Conservation (phyloP, 73 alveolate genomes). For the Urostyla sp. region DNA sequence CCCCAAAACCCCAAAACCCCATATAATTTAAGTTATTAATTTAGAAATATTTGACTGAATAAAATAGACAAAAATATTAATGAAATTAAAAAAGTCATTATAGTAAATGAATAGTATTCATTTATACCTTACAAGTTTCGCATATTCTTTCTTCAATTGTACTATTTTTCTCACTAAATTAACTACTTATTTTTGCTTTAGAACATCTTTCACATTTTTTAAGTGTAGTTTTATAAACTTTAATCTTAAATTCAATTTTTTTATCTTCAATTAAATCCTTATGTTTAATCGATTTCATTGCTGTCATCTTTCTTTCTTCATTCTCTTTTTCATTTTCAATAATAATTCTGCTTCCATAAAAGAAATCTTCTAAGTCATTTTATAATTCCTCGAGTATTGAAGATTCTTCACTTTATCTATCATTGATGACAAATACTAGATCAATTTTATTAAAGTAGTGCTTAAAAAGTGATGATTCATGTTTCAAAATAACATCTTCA, state of each 20-base stretch:
- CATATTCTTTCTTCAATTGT: too few relatives aligned
- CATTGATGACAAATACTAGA: not conserved
- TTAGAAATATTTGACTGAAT: too few relatives aligned
- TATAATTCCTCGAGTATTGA: conserved; percentile 32
- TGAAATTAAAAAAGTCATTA: too few relatives aligned
- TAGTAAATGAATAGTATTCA: too few relatives aligned
- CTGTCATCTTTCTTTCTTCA: not conserved
- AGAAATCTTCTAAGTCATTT: conserved; percentile 56
- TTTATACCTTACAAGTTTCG: too few relatives aligned
- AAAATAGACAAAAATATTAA: too few relatives aligned
- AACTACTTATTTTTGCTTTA: conserved; percentile 29
- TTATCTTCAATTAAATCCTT: not conserved
- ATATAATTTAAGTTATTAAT: too few relatives aligned
- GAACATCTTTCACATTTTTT: conserved; percentile 1
- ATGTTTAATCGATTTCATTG: conserved; percentile 38
- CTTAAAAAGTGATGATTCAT: not conserved
- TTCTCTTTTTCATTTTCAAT: conserved; percentile 41
- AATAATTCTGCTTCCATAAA: conserved; percentile 5
- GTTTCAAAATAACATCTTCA: conserved; percentile 28
- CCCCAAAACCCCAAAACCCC: too few relatives aligned
- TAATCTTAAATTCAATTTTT: not conserved
- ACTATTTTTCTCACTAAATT: too few relatives aligned
- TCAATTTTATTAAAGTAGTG: not conserved
- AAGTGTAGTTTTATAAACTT: conserved; percentile 21
- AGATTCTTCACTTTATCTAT: conserved; percentile 62